A percentile compares a stretch with the other conserved stretches of the same genome.
Conservation (phyloP, 2,329 filamentous ascomycete species). For the Epichloe elymi region DNA sequence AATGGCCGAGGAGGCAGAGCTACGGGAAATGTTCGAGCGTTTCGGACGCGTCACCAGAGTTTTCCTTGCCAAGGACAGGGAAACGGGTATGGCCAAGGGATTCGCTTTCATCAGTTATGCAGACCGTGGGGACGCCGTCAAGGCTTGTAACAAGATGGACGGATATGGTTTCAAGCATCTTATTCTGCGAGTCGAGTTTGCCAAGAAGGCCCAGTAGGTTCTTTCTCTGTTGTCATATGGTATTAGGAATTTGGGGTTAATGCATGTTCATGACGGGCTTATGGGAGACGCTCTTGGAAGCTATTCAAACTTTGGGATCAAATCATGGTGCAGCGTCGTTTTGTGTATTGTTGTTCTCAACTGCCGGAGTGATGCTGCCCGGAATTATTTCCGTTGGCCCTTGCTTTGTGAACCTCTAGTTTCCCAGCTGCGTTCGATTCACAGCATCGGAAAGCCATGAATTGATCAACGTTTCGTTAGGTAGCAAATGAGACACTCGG, state of each 20-base stretch:
- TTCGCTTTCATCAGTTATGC: conserved; percentile 98
- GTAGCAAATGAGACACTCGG: not conserved
- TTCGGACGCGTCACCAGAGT: conserved; percentile 95
- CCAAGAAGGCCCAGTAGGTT: conserved; percentile 51
- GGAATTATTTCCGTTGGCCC: not conserved
- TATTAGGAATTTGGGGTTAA: conserved; percentile 2
- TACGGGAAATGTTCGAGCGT: conserved; percentile 95
- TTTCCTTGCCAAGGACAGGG: conserved; percentile 94
- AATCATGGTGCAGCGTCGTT: not conserved
- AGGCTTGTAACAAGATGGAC: conserved; percentile 95
- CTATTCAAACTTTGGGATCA: not conserved
- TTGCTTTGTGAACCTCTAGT: not conserved
- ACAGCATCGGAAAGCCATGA: not conserved
- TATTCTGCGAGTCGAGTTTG: conserved; percentile 77
- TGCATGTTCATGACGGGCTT: conserved; percentile 1
- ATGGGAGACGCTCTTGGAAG: not conserved
- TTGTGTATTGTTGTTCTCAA: not conserved
- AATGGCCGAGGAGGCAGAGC: conserved; percentile 88
- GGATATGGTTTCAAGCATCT: conserved; percentile 84
- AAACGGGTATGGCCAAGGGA: conserved; percentile 91
- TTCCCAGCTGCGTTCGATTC: not conserved
- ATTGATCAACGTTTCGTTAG: not conserved
- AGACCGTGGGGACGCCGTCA: conserved; percentile 77
- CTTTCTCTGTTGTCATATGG: conserved; percentile 7
- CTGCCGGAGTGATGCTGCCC: not conserved